These are phyloP conservation scores for Cercophora sp. DNA, from an alignment of 495 filamentous ascomycete species.

Conservation along the genomic window DNA sequence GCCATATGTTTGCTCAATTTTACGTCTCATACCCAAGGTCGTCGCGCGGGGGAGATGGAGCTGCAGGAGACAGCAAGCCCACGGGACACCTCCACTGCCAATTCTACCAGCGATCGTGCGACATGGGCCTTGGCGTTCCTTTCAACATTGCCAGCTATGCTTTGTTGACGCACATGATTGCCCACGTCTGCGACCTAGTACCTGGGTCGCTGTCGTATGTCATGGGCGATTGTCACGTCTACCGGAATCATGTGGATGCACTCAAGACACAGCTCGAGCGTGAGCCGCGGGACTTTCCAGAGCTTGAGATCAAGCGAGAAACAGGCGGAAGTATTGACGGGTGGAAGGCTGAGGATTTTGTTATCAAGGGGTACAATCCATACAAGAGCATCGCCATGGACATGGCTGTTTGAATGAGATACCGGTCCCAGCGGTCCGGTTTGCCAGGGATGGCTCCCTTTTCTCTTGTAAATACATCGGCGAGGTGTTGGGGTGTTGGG, in stretches of 20 bases:
- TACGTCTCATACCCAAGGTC: constrained; percentile 76
- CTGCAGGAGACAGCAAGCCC: constrained; percentile 33
- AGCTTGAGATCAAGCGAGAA: constrained; percentile 62
- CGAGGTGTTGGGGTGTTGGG: no score
- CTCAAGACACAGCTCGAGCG: constrained; percentile 73
- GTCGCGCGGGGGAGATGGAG: constrained; percentile 14
- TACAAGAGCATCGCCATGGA: constrained; percentile 93
- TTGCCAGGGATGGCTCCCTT: no score
- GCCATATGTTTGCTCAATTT: constrained; percentile 99
- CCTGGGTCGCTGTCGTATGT: constrained; percentile 84
- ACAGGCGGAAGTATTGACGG: constrained; percentile 71
- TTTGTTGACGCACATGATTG: constrained; percentile 88
- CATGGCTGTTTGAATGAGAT: constrained; percentile 70
- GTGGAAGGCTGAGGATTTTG: constrained; percentile 85
- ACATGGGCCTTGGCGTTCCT: constrained; percentile 95
- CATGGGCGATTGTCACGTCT: constrained; percentile 96
- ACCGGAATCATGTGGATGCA: constrained; percentile 88
- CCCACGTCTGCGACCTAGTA: constrained; percentile 75
- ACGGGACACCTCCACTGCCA: constrained; percentile 74
- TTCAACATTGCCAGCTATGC: constrained; percentile 98
- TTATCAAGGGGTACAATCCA: constrained; percentile 82
- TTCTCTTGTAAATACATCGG: no score
- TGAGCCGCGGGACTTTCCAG: constrained; percentile 78
- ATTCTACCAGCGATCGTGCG: constrained; percentile 90
- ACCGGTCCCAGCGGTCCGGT: no score